Percentiles rank a stretch among this genome's conserved stretches.
Conservation (phyloP, 768 basidiomycete genomes). For the Myochromella boudieri region DNA sequence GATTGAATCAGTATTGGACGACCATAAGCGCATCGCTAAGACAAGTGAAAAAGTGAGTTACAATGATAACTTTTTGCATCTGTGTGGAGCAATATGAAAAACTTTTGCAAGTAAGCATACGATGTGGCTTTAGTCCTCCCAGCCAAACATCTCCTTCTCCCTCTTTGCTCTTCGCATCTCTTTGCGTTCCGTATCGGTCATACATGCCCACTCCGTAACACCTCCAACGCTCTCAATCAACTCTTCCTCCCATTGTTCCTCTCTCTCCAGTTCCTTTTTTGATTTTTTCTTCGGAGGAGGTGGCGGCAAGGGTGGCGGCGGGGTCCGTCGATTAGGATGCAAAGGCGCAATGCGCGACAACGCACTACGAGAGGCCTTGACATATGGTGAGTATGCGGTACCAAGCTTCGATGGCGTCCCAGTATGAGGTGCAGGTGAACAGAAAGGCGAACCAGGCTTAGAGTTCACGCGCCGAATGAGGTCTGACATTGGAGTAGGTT, state of each 20-base stretch:
- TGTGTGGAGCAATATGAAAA: no score
- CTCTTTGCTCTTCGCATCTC: conserved; percentile 59
- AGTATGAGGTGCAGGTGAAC: conserved; percentile 26
- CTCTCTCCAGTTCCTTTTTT: conserved; percentile 73
- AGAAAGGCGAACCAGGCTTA: conserved; percentile 61
- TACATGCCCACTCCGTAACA: conserved; percentile 52
- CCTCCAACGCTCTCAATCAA: conserved; percentile 72
- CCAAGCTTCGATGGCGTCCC: conserved; percentile 19
- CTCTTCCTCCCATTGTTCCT: conserved; percentile 83
- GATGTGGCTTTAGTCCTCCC: conserved; percentile 42
- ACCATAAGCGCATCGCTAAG: no score
- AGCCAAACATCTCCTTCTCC: conserved; percentile 61
- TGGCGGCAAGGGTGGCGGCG: conserved; percentile 70
- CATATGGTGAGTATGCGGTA: conserved; percentile 59
- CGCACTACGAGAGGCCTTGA: conserved; percentile 61
- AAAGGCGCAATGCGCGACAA: conserved; percentile 74
- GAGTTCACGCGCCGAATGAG: conserved; percentile 73
- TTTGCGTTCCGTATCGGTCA: conserved; percentile 51
- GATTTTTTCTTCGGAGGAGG: conserved; percentile 75
- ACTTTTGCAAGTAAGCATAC: no score
- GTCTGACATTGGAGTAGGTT: conserved; percentile 68
- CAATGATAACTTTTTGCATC: no score
- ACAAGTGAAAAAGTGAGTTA: no score
- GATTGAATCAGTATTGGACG: no score
- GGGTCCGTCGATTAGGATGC: conserved; percentile 70